A percentile compares a stretch with the other conserved stretches of the same genome.
Conservation (phyloP, 139 green algal species). For the Parachlorella kessleri region DNA sequence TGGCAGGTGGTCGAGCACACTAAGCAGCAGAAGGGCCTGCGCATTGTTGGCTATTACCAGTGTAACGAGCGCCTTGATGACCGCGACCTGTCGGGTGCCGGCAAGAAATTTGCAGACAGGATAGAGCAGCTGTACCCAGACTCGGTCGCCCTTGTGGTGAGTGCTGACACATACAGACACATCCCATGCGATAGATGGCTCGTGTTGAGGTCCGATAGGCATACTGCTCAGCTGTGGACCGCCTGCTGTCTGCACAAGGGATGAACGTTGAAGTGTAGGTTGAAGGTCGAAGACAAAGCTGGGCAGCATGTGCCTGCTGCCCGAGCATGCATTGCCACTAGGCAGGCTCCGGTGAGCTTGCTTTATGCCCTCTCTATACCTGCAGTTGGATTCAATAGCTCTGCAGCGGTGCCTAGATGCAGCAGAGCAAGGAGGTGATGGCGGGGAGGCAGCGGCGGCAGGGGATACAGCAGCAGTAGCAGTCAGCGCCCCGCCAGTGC, state of each 20-base stretch:
- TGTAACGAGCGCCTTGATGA: conserved; percentile 63
- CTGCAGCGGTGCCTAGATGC: too few relatives aligned
- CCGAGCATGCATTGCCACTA: neutral
- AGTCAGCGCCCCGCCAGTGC: neutral
- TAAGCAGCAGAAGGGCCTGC: conserved; percentile 27
- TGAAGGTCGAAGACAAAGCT: neutral
- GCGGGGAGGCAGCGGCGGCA: too few relatives aligned
- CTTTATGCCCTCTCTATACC: too few relatives aligned
- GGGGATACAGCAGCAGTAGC: conserved; percentile 13
- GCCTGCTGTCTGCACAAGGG: neutral
- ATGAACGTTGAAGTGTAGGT: neutral
- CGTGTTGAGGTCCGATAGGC: too few relatives aligned
- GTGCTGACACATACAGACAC: neutral
- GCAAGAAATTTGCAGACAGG: conserved; percentile 61
- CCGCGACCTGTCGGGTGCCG: conserved; percentile 50
- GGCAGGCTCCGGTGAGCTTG: too few relatives aligned
- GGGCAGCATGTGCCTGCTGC: neutral
- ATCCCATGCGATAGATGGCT: neutral
- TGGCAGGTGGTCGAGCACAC: conserved; percentile 45
- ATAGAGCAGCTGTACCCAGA: conserved; percentile 35
- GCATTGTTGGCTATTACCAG: conserved; percentile 82
- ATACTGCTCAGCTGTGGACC: too few relatives aligned
- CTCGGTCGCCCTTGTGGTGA: conserved; percentile 30
- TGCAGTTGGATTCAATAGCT: too few relatives aligned
- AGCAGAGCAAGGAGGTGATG: too few relatives aligned